Conservation (phyloP, 1,284 basidiomycete species). For the Taiwanofungus camphoratus region DNA sequence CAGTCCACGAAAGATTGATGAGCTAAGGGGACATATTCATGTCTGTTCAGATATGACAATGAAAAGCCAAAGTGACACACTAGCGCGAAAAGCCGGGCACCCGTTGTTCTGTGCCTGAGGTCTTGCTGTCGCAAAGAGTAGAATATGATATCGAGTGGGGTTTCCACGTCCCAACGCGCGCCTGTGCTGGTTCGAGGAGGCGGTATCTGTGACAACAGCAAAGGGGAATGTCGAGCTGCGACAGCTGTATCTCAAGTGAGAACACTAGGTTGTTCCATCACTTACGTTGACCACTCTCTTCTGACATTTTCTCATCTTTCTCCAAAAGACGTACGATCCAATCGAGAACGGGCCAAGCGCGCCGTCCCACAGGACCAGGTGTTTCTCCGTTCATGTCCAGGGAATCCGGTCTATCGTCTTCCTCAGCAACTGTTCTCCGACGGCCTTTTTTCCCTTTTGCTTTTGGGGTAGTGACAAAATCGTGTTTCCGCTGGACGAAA, state of each 20-base stretch:
- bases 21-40: conserved; percentile 33
- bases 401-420: conserved; percentile 20
- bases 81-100: conserved; percentile 45
- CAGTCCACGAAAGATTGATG: conserved; percentile 46
- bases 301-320: conserved; percentile 44
- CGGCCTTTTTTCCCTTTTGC: conserved; percentile 27
- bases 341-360: conserved; percentile 60
- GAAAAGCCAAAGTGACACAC: conserved; percentile 29
- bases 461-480: conserved; percentile 6
- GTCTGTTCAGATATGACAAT: neutral
- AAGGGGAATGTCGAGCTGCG: conserved; percentile 49
- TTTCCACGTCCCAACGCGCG: conserved; percentile 52
- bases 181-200: conserved; percentile 41
- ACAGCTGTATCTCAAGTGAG: neutral
- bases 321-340: conserved; percentile 65
- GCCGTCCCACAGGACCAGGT: conserved; percentile 40
- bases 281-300: conserved; percentile 29
- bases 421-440: conserved; percentile 16
- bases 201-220: conserved; percentile 64
- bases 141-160: conserved; percentile 51
- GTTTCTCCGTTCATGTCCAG: conserved; percentile 22
- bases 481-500: conserved; percentile 37
- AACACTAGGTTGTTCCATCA: conserved; percentile 3
- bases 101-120: conserved; percentile 35
- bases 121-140: conserved; percentile 40